Conservation (phyloP, 169 alveolate genomes). For the Plasmodium cynomolgi region DNA sequence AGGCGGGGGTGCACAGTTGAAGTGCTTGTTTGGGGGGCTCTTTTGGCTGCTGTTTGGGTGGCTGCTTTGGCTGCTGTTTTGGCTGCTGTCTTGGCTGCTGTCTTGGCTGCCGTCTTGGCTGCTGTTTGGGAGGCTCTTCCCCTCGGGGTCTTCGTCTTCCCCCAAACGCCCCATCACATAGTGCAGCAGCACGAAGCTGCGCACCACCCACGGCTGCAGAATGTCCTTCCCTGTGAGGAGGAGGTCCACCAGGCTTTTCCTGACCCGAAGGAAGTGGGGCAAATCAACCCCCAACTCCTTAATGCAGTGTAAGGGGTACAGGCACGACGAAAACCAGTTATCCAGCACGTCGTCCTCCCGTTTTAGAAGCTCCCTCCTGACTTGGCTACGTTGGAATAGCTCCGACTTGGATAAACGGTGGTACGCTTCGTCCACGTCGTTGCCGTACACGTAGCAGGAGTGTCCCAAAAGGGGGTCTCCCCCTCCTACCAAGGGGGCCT, state of each 20-base stretch:
- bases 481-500: too few species aligned
- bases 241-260: constrained; percentile 17
- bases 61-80: not conserved
- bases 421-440: constrained; percentile 21
- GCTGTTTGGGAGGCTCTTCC: not conserved
- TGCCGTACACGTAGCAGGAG: constrained; percentile 29
- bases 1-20: not conserved
- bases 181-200: constrained; percentile 21
- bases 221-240: constrained; percentile 60
- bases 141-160: not conserved
- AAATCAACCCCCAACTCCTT: constrained; percentile 1
- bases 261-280: not conserved
- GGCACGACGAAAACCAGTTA: constrained; percentile 52
- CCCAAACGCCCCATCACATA: not conserved
- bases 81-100: too few species aligned
- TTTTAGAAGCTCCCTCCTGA: constrained; percentile 24
- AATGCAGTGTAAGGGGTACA: constrained; percentile 34
- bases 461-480: not conserved
- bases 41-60: not conserved
- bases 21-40: too few species aligned
- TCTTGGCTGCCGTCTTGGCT: not conserved
- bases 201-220: constrained; percentile 39
- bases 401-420: constrained; percentile 1
- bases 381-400: not conserved
- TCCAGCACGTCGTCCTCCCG: constrained; percentile 29